Base-by-base conservation (phyloP, 345 rosid species). In the Acer campestre region DNA sequence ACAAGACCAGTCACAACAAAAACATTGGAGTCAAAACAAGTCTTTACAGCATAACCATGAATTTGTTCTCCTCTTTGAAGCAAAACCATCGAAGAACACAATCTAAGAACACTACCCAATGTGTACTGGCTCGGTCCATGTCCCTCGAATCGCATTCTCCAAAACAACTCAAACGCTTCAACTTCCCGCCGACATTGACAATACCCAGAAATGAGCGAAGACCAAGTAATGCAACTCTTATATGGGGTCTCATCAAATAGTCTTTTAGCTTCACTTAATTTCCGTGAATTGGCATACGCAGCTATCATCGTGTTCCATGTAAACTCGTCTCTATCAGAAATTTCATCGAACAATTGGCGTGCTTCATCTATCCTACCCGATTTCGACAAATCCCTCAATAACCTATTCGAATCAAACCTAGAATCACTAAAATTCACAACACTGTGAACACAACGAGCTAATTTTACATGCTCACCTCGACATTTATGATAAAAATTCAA, bases 221-320 rank as follows among this genome's bases (percentile, higher is more conserved):
- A 89, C 98, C 98, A 94, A 3, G 97, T 85, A 70, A 94, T 80
- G n/a, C 88, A 85, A 71, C 86, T 88, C 89, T 82, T 92, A 10
- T 40, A 25, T 13, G 96, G 96, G 74, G 86, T 70, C 7, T 78
- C 83, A 66, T 53, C 66, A 67, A 95, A 92, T 46, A 93, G 56
- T 20, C 72, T 63, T 25, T 75, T 70, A 4, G 97, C 99, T 78
- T 92, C 98, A 49, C 20, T 13, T 4, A 94, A 81, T 77, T 89
- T 80, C 13, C 99, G 94, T 6, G 90, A 89, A 63, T 48, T 75
- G 27, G 95, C 89, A 83, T 91, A 96, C 65, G 90, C 97, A 69
- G 89, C 85, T 59, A 92, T 80, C 90, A 96, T 89, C 2, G 94
- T 92, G 84, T 96, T 96, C 98, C 98, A 94, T 0, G 97, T 66